Evolutionary conservation across 1,284 basidiomycete genomes (phyloP).

Genomic region (Anthracocystis panici-leucophaei): DNA sequence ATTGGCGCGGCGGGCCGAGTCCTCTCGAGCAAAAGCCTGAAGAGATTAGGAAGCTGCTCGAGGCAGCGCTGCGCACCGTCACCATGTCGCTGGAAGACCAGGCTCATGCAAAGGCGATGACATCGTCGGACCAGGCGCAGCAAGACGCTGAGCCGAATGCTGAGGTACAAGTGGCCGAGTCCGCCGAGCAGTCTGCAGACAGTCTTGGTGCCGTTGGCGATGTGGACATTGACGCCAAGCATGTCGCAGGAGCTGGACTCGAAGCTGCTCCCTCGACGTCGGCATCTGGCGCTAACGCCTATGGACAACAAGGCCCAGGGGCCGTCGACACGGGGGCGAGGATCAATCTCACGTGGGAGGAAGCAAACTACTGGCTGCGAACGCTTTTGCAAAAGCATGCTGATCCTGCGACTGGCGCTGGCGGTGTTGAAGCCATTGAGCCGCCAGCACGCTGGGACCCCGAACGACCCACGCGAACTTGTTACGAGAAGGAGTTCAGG

Average conservation of each 20-base stretch:
- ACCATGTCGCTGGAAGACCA: constrained; percentile 28
- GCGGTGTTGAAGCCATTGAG: background rate
- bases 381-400: constrained; percentile 29
- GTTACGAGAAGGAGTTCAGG: constrained; percentile 53
- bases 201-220: background rate
- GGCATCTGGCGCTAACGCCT: background rate
- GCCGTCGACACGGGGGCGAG: constrained; percentile 12
- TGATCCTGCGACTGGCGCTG: background rate
- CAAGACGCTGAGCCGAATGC: background rate
- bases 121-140: background rate
- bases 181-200: background rate
- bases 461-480: constrained; percentile 38
- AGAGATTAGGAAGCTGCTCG: constrained; percentile 19
- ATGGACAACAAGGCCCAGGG: constrained; percentile 11
- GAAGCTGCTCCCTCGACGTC: background rate
- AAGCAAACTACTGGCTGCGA: constrained; percentile 47
- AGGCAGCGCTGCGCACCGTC: constrained; percentile 22
- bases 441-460: constrained; percentile 43
- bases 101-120: background rate
- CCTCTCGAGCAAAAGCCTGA: constrained; percentile 14
- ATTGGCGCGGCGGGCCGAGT: constrained; percentile 32
- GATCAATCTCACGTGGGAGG: constrained; percentile 41
- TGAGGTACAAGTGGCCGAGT: background rate
- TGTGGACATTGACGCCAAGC: background rate
- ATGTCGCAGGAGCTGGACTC: background rate